A percentile compares a stretch with the other conserved stretches of the same genome.
Conservation (phyloP, 2,329 filamentous ascomycete genomes). For the Byssoonygena ceratinophila region DNA sequence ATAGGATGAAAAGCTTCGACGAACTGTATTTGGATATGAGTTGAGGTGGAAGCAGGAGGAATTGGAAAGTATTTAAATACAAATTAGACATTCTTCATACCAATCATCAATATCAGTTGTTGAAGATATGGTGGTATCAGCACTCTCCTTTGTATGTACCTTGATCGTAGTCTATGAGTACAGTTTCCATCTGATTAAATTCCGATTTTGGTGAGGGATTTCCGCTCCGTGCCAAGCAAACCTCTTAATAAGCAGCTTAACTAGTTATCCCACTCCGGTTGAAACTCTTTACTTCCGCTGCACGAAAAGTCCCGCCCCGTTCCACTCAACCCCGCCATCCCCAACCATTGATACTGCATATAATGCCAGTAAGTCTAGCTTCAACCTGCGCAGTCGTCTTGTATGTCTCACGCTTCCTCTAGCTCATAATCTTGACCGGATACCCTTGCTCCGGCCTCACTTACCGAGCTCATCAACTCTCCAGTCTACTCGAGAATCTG, state of each 20-base stretch:
- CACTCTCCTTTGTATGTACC: background rate
- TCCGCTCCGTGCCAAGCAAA: background rate
- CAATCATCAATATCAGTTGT: too few relatives aligned
- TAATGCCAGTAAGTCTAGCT: constrained; percentile 8
- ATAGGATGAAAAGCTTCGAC: constrained; percentile 63
- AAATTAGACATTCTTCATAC: too few relatives aligned
- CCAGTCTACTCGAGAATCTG: constrained; percentile 39
- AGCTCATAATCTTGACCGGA: constrained; percentile 54
- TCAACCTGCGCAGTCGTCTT: background rate
- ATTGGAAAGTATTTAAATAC: constrained; percentile 15
- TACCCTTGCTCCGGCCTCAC: constrained; percentile 56
- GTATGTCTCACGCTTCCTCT: background rate
- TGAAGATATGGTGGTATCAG: background rate
- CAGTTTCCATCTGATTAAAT: too few relatives aligned
- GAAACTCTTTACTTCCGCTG: background rate
- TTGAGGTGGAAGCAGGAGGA: constrained; percentile 50
- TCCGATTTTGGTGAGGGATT: too few relatives aligned
- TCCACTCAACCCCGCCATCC: background rate
- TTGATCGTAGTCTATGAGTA: too few relatives aligned
- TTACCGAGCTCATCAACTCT: constrained; percentile 49
- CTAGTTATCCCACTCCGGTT: background rate
- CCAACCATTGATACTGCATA: background rate
- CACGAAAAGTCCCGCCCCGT: background rate
- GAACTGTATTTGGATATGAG: constrained; percentile 71
- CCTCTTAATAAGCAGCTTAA: background rate